Conservation (phyloP, 2,329 filamentous ascomycete genomes). For the Cadophora luteo-olivacea region DNA sequence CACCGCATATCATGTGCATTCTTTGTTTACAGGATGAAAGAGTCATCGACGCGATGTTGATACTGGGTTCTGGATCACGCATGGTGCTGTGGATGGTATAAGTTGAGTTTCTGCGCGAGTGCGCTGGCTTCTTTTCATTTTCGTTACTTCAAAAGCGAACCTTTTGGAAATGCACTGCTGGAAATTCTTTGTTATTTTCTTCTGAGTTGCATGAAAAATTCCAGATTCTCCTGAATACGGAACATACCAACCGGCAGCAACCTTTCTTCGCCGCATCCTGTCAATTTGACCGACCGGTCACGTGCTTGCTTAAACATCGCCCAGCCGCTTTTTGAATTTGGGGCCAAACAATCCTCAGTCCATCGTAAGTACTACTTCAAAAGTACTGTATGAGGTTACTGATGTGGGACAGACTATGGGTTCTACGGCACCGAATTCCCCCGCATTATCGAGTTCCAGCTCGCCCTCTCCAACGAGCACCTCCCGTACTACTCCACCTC, state of each 20-base stretch:
- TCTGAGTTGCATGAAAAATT: background rate
- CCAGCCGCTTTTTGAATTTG: background rate
- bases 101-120: conserved; percentile 2
- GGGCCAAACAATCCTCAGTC: background rate
- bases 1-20: conserved; percentile 15
- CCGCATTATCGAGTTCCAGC: background rate
- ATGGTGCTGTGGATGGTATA: background rate
- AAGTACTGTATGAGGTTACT: background rate
- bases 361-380: background rate
- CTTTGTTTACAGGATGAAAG: conserved; percentile 21
- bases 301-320: background rate
- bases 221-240: background rate
- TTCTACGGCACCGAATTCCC: conserved; percentile 9
- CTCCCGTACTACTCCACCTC: background rate
- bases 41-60: conserved; percentile 25
- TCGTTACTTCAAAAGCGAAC: background rate
- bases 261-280: background rate
- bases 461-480: conserved; percentile 9
- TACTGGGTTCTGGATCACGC: conserved; percentile 7
- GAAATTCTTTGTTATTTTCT: conserved; percentile 13
- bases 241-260: background rate
- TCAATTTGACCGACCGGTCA: background rate
- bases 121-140: conserved; percentile 2
- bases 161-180: conserved; percentile 6
- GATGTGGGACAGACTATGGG: background rate